Percentiles rank a stretch among this genome's conserved stretches.
Conservation (phyloP, 2,329 filamentous ascomycete genomes). For the Sporothrix pallida region DNA sequence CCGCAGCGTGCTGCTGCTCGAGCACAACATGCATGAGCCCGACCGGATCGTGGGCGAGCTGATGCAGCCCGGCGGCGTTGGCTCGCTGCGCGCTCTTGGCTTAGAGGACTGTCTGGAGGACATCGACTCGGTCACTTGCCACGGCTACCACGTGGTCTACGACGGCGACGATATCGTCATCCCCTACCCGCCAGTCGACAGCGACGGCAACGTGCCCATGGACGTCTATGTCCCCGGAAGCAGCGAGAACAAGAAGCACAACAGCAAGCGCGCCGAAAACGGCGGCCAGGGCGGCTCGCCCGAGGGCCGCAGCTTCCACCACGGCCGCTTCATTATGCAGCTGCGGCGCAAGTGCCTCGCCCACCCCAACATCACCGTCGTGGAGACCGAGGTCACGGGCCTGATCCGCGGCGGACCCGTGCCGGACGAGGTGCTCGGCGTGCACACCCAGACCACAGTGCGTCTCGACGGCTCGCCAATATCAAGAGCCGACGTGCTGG, state of each 20-base stretch:
- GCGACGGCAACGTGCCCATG: conserved; percentile 50
- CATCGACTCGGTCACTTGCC: conserved; percentile 83
- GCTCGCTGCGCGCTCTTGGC: conserved; percentile 79
- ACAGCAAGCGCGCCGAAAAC: conserved; percentile 34
- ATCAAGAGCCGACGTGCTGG: neutral
- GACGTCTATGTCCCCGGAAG: conserved; percentile 24
- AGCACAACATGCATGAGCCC: conserved; percentile 87
- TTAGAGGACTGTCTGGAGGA: conserved; percentile 80
- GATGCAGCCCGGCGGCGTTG: conserved; percentile 88
- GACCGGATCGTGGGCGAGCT: conserved; percentile 96
- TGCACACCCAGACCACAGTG: conserved; percentile 72
- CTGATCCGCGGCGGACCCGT: conserved; percentile 73
- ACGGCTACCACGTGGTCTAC: conserved; percentile 89
- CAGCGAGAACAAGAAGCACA: neutral
- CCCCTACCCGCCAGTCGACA: conserved; percentile 73
- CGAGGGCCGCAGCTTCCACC: conserved; percentile 85
- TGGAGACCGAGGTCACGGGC: conserved; percentile 85
- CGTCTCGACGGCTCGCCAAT: conserved; percentile 52
- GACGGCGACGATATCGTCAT: conserved; percentile 75
- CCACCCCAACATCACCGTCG: conserved; percentile 83
- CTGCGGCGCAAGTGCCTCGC: conserved; percentile 75
- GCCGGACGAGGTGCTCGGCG: conserved; percentile 76
- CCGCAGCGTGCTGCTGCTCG: conserved; percentile 86
- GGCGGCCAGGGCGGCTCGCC: conserved; percentile 47
- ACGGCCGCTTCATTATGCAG: conserved; percentile 88